phyloP scores from a whole-genome alignment of 345 rosid genomes.

The Murraya koenigii region DNA sequence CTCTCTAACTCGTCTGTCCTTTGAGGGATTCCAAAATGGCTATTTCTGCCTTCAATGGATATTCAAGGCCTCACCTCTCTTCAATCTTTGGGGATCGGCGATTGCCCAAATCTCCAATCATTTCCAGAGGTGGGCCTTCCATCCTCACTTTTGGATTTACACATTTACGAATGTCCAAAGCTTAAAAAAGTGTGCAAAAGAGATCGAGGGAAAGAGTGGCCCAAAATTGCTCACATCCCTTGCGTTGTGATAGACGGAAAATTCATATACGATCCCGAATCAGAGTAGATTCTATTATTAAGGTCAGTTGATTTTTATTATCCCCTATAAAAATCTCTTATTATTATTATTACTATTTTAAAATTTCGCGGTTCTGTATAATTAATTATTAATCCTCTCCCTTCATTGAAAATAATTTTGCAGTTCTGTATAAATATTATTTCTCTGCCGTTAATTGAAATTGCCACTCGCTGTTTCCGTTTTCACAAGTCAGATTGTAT shows the following conservation, averaged over 20 bases:
- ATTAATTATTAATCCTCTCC: too few species aligned
- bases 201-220: not conserved
- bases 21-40: fast-evolving
- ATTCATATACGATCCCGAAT: not conserved
- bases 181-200: not conserved
- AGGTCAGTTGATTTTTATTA: too few species aligned
- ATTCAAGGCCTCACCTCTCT: not conserved
- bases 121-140: not conserved
- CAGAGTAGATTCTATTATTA: too few species aligned
- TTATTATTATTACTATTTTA: too few species aligned
- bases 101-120: not conserved
- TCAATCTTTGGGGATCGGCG: fast-evolving
- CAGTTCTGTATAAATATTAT: too few species aligned
- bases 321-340: too few species aligned
- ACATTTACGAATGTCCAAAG: fast-evolving
- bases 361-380: too few species aligned
- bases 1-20: fast-evolving
- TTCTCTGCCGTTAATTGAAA: too few species aligned
- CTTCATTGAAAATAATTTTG: too few species aligned
- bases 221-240: not conserved
- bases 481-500: too few species aligned
- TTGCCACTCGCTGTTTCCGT: too few species aligned
- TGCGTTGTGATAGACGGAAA: fast-evolving
- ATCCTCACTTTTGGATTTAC: not conserved
- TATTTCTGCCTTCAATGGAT: not conserved